A percentile compares a stretch with the other conserved stretches of the same genome.
These are phyloP conservation scores for Wilhelminamyces savonicus DNA, from an alignment of 805 yeast genomes.

Conservation along the genomic window DNA sequence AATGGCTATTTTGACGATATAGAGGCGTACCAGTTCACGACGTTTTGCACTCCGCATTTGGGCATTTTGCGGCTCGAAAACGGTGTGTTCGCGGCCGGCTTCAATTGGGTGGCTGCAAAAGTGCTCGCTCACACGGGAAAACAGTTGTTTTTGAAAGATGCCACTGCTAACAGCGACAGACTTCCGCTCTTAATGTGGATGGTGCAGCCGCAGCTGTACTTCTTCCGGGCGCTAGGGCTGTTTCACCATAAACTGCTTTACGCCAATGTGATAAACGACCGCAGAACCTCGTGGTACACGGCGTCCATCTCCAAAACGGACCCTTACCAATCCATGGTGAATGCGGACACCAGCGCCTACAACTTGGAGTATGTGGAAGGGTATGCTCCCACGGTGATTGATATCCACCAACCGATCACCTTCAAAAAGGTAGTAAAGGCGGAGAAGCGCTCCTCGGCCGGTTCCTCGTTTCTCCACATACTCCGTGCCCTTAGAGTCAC, in stretches of 20 bases:
- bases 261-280: slow-evolving; percentile 75
- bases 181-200: slow-evolving; percentile 38
- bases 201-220: slow-evolving; percentile 47
- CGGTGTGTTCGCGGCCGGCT: slow-evolving; percentile 23
- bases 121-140: slow-evolving; percentile 33
- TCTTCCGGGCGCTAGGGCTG: slow-evolving; percentile 44
- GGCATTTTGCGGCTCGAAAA: slow-evolving; percentile 33
- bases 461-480: neutral
- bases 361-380: slow-evolving; percentile 40
- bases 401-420: slow-evolving; percentile 39
- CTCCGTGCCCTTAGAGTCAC: neutral
- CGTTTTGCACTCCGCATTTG: slow-evolving; percentile 41
- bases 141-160: slow-evolving; percentile 17
- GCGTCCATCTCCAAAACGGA: slow-evolving; percentile 61
- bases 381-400: slow-evolving; percentile 55
- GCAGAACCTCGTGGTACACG: slow-evolving; percentile 83
- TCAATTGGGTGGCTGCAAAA: slow-evolving; percentile 26
- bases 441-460: neutral
- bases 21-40: slow-evolving; percentile 31
- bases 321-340: slow-evolving; percentile 51
- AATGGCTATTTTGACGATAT: slow-evolving; percentile 29
- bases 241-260: slow-evolving; percentile 56
- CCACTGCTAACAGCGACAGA: slow-evolving; percentile 29
- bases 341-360: slow-evolving; percentile 29
- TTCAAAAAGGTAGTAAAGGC: slow-evolving; percentile 6